A percentile compares a stretch with the other conserved stretches of the same genome.
Conservation (phyloP, 83 land plant species). For the Larix sibirica region DNA sequence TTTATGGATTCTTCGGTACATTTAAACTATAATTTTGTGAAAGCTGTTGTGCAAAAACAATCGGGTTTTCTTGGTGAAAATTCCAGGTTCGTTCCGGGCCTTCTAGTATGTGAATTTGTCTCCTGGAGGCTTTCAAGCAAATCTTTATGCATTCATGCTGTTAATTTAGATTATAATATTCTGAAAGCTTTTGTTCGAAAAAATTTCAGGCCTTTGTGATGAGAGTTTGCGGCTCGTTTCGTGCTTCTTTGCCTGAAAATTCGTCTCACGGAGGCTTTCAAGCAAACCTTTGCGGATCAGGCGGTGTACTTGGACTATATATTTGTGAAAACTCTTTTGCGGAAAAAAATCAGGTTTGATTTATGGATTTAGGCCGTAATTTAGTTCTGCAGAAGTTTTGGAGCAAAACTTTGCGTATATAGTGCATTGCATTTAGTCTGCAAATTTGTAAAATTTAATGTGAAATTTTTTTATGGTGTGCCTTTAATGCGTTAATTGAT, state of each 20-base stretch:
- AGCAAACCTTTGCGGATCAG: not conserved
- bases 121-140: not conserved
- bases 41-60: no score
- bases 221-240: not conserved
- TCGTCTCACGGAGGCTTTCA: not conserved
- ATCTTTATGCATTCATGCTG: not conserved
- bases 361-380: not conserved
- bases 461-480: not conserved
- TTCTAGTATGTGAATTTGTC: not conserved
- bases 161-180: no score
- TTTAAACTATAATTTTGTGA: no score
- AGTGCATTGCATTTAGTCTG: not conserved
- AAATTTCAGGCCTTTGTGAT: not conserved
- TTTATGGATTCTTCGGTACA: no score
- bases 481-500: not conserved
- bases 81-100: not conserved
- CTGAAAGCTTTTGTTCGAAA: not conserved
- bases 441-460: not conserved
- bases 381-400: not conserved
- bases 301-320: no score
- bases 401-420: not conserved
- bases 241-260: no score
- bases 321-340: not conserved
- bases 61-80: no score
- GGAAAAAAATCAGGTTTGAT: not conserved